These are phyloP conservation scores for Scheffersomyces illinoinensis DNA, from an alignment of 1,139 yeast genomes.

Conservation along the genomic window DNA sequence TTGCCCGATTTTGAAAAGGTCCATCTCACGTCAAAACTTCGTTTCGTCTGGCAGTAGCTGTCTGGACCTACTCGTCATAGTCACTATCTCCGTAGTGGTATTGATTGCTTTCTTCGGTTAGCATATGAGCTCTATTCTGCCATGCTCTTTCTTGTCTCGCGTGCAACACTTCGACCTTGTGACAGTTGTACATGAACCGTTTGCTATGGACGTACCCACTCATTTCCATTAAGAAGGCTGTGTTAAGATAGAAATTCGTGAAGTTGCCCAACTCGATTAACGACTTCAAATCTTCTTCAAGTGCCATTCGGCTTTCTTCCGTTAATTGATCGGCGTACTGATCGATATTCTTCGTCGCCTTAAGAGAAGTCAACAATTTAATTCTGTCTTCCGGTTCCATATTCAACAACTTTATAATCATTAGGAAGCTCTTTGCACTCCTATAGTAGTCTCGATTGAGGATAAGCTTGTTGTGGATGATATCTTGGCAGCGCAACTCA, in stretches of 20 bases:
- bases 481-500: conserved; percentile 5
- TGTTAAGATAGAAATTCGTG: neutral
- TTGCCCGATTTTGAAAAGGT: neutral
- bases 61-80: neutral
- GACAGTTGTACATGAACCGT: conserved; percentile 5
- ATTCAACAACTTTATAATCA: conserved; percentile 5
- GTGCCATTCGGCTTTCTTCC: neutral
- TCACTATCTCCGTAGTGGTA: neutral
- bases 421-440: conserved; percentile 5
- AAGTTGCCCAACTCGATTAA: neutral
- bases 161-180: neutral
- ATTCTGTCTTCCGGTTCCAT: conserved; percentile 1
- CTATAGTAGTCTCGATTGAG: conserved; percentile 5
- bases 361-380: neutral
- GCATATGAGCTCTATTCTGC: neutral
- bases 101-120: neutral
- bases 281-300: neutral
- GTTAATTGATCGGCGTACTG: neutral
- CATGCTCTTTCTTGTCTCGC: neutral
- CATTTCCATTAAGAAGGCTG: conserved; percentile 1
- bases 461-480: conserved; percentile 3
- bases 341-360: neutral
- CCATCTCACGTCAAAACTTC: neutral
- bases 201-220: conserved; percentile 6
- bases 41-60: neutral